Evolutionary conservation across 495 filamentous ascomycete genomes (phyloP).

Genomic region (Jackrogersella multiformis): DNA sequence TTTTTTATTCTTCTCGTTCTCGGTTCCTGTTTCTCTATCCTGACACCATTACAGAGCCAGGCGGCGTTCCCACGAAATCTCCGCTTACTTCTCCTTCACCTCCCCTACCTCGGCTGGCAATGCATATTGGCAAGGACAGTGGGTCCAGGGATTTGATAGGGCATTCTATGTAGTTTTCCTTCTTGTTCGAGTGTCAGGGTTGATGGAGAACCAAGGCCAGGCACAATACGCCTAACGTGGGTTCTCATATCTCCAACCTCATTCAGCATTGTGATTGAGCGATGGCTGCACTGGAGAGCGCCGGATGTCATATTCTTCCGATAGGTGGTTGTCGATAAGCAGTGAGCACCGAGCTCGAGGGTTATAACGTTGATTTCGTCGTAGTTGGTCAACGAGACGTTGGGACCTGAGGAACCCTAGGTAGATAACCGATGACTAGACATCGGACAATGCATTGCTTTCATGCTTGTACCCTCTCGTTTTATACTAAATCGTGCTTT

Average conservation of each 20-base stretch:
- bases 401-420: constrained; percentile 8
- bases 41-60: constrained; percentile 6
- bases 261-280: constrained; percentile 7
- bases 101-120: background rate
- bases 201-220: constrained; percentile 9
- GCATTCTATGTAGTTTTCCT: constrained; percentile 26
- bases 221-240: constrained; percentile 9
- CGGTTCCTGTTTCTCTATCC: constrained; percentile 9
- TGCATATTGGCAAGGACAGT: constrained; percentile 16
- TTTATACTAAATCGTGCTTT: background rate
- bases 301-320: background rate
- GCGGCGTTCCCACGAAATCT: constrained; percentile 8
- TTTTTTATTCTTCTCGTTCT: constrained; percentile 9
- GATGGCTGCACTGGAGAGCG: background rate
- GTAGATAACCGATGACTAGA: constrained; percentile 19
- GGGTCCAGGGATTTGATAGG: constrained; percentile 9
- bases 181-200: constrained; percentile 16
- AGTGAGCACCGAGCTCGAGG: constrained; percentile 4
- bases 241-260: constrained; percentile 7
- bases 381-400: constrained; percentile 1
- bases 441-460: constrained; percentile 31
- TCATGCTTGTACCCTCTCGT: constrained; percentile 2
- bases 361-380: constrained; percentile 14
- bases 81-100: constrained; percentile 12
- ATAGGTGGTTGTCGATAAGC: background rate